phyloP scores from a whole-genome alignment of 2,329 filamentous ascomycete species.

The Falciphora oryzae region DNA sequence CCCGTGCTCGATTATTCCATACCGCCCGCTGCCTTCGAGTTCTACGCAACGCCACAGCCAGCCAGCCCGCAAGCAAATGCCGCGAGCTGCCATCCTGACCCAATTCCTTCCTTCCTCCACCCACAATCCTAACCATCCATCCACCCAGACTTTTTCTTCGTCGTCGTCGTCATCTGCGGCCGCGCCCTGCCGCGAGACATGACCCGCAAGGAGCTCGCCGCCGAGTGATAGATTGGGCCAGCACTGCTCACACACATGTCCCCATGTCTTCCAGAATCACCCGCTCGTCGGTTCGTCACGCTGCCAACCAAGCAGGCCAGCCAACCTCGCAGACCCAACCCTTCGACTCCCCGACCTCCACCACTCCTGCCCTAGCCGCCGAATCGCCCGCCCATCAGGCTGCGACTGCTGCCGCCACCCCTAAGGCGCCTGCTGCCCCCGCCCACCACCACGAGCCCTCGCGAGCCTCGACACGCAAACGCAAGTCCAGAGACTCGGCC shows the following conservation, averaged over 20 bases:
- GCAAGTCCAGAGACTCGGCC: constrained; percentile 61
- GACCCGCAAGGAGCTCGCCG: constrained; percentile 3
- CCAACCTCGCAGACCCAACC: not conserved
- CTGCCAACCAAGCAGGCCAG: constrained; percentile 57
- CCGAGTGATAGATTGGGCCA: constrained; percentile 3
- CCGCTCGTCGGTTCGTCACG: constrained; percentile 88
- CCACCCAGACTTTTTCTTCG: not conserved
- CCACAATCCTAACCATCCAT: not conserved
- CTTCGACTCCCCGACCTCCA: constrained; percentile 21
- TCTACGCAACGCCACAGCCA: not conserved
- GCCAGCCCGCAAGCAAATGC: not conserved
- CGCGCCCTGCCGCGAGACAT: constrained; percentile 3
- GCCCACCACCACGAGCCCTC: constrained; percentile 30
- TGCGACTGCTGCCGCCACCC: constrained; percentile 31
- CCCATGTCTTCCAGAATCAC: constrained; percentile 97
- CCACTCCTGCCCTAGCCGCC: constrained; percentile 6
- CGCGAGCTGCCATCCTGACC: no score
- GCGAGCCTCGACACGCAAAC: constrained; percentile 59
- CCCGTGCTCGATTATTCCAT: not conserved
- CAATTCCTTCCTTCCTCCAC: constrained; percentile 1
- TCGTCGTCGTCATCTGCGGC: not conserved
- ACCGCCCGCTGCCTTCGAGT: not conserved
- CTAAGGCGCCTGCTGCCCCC: constrained; percentile 33
- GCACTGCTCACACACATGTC: constrained; percentile 24
- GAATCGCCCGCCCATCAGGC: constrained; percentile 29